Base-by-base conservation (phyloP, 192 early-diverging fungal genomes). In the Umbelopsis isabellina region DNA sequence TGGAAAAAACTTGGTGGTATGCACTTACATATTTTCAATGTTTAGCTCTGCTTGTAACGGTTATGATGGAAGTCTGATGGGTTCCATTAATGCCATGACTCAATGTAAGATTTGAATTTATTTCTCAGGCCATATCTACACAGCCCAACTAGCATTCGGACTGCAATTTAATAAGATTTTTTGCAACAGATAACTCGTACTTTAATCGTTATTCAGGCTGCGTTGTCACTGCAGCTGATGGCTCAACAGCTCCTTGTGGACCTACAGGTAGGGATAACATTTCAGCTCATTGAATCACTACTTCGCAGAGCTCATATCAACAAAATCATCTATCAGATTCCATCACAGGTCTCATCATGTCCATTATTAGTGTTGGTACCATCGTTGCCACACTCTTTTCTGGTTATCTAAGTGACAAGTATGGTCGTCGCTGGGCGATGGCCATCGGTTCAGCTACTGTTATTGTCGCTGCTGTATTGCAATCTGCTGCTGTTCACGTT, bases 401-500 rank as follows among this genome's bases (percentile, higher is more conserved):
- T 0, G 90, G 88, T 27, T 80, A 79, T 64, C 73, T 90, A 3
- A 86, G 86, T 35, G 91, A 93, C 73, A 74, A 51, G 49, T 76
- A 87, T 65, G 87, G 89, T 2, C 86, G 91, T 46, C 88, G 86
- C 48, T 78, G 73, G 50, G 82, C 87, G 11, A 89, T 93, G 74
- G 83, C 88, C 71, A 20, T 81, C 0, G 86, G 83, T 22, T 84
- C 82, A 15, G 41, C 78, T 25, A 76, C 90, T 30, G 92, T 94
- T 76, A 79, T 81, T 23, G 64, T 93, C 37, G 94, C 92, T 30
- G 88, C 82, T 33, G 76, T 85, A 48, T 78, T 94, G 51, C 93
- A 96, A 73, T 83, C 88, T 20, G 80, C 80, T 7, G 53, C 88
- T 18, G 76, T 75, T 25, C 80, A 80, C 58, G 76, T 82, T 61